Conservation (phyloP, 2,329 filamentous ascomycete genomes). For the Nannizziopsis arthrosporioides region DNA sequence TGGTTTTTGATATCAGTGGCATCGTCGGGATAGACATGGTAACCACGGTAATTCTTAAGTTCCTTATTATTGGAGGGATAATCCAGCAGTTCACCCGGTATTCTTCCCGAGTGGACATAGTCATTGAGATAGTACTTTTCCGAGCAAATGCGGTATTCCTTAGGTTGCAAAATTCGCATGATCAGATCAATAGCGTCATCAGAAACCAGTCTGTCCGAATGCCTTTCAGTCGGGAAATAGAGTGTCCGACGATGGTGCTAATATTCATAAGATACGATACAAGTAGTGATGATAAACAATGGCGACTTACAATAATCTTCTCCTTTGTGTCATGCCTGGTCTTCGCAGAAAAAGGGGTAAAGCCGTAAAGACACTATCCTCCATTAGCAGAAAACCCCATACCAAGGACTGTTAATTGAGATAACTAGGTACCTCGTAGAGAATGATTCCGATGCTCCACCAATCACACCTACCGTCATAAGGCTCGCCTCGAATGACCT, state of each 20-base stretch:
- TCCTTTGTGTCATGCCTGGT: slow-evolving; percentile 72
- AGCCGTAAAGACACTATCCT: slow-evolving; percentile 69
- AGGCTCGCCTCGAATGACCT: slow-evolving; percentile 66
- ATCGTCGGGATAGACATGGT: slow-evolving; percentile 70
- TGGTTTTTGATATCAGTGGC: slow-evolving; percentile 83
- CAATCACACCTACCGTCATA: slow-evolving; percentile 93
- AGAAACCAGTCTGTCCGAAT: slow-evolving; percentile 48
- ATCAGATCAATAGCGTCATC: slow-evolving; percentile 68
- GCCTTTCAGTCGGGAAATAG: slow-evolving; percentile 51
- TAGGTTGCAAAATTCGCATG: slow-evolving; percentile 57
- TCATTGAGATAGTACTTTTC: slow-evolving; percentile 62
- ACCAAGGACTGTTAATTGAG: background rate
- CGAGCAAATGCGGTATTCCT: slow-evolving; percentile 64
- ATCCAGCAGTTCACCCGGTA: slow-evolving; percentile 24
- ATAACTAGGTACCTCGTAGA: slow-evolving; percentile 55
- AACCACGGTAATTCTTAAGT: slow-evolving; percentile 35
- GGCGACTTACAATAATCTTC: slow-evolving; percentile 58
- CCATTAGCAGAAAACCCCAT: slow-evolving; percentile 7
- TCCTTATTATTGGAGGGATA: slow-evolving; percentile 24
- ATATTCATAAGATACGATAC: slow-evolving; percentile 5
- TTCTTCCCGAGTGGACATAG: slow-evolving; percentile 24
- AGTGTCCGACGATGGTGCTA: slow-evolving; percentile 61
- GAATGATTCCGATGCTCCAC: slow-evolving; percentile 92
- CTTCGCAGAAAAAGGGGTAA: slow-evolving; percentile 77
- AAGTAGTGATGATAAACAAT: background rate